Evolutionary conservation across 305 asterid genomes (phyloP).

Genomic region (Fraxinus paxiana): DNA sequence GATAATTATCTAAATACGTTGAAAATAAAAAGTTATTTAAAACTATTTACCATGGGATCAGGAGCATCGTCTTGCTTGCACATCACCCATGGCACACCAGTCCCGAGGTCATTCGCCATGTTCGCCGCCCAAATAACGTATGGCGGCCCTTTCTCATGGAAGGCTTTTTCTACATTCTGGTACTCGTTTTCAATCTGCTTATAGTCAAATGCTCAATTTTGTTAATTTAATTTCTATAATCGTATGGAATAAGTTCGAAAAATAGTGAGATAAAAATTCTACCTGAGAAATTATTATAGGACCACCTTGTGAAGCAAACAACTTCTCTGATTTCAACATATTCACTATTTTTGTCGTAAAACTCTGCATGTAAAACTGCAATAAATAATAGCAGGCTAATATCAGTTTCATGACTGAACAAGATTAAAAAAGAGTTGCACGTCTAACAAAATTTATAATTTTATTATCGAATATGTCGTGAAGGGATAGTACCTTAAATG

Average conservation of each 20-base stretch:
- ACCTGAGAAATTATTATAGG: constrained; percentile 90
- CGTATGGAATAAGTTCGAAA: neutral
- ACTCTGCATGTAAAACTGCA: constrained; percentile 59
- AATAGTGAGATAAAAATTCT: neutral
- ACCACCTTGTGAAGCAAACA: constrained; percentile 87
- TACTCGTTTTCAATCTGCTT: constrained; percentile 87
- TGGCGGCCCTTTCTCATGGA: constrained; percentile 49
- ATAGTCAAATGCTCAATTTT: neutral
- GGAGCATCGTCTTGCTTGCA: constrained; percentile 95
- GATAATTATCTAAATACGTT: neutral
- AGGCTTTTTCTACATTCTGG: constrained; percentile 55
- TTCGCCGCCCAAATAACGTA: constrained; percentile 81
- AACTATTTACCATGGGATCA: constrained; percentile 56
- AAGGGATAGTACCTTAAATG: constrained; percentile 48
- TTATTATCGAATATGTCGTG: neutral
- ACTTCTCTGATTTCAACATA: constrained; percentile 64
- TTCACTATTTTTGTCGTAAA: constrained; percentile 63
- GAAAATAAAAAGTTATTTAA: neutral
- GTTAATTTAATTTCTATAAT: neutral
- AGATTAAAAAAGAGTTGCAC: neutral
- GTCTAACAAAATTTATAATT: neutral
- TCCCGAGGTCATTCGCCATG: constrained; percentile 67
- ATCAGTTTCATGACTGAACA: neutral
- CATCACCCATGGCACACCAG: constrained; percentile 92
- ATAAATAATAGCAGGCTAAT: neutral